These are phyloP conservation scores for Penicillium aurantiogriseum DNA, from an alignment of 2,329 filamentous ascomycete species.

Conservation along the genomic window DNA sequence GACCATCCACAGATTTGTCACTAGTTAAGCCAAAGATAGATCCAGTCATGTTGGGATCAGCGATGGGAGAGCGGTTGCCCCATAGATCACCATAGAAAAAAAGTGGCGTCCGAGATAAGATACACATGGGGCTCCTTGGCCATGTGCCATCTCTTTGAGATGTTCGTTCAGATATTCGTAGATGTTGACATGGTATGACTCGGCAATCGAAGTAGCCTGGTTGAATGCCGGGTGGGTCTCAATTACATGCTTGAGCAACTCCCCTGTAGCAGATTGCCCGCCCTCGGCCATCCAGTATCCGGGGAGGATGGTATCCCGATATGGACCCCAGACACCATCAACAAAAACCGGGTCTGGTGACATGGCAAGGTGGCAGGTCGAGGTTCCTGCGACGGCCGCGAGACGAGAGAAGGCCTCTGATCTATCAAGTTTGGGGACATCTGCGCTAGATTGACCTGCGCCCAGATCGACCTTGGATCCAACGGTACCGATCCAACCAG, in stretches of 20 bases:
- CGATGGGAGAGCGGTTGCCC: slow-evolving; percentile 88
- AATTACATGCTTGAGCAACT: slow-evolving; percentile 88
- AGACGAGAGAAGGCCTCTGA: slow-evolving; percentile 88
- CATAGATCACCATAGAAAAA: slow-evolving; percentile 98
- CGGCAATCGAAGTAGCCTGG: slow-evolving; percentile 73
- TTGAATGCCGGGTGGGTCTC: slow-evolving; percentile 92
- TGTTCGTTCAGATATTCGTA: slow-evolving; percentile 94
- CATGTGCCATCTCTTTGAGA: slow-evolving; percentile 71
- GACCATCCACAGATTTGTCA: slow-evolving; percentile 78
- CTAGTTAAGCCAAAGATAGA: slow-evolving; percentile 78
- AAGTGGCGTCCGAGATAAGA: slow-evolving; percentile 87
- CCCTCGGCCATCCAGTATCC: slow-evolving; percentile 97
- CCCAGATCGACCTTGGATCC: slow-evolving; percentile 85
- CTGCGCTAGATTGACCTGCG: slow-evolving; percentile 64
- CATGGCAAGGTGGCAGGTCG: slow-evolving; percentile 96
- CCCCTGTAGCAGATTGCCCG: slow-evolving; percentile 92
- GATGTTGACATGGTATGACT: slow-evolving; percentile 81
- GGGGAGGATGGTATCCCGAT: slow-evolving; percentile 88
- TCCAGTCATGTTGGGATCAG: slow-evolving; percentile 87
- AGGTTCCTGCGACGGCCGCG: slow-evolving; percentile 92
- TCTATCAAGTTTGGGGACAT: slow-evolving; percentile 75
- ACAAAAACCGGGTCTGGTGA: slow-evolving; percentile 91
- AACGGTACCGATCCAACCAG: slow-evolving; percentile 98
- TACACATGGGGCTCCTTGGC: slow-evolving; percentile 68
- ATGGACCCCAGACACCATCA: slow-evolving; percentile 93